These are phyloP conservation scores for Sicyos edulis DNA, from an alignment of 306 rosid species.

Conservation along the genomic window DNA sequence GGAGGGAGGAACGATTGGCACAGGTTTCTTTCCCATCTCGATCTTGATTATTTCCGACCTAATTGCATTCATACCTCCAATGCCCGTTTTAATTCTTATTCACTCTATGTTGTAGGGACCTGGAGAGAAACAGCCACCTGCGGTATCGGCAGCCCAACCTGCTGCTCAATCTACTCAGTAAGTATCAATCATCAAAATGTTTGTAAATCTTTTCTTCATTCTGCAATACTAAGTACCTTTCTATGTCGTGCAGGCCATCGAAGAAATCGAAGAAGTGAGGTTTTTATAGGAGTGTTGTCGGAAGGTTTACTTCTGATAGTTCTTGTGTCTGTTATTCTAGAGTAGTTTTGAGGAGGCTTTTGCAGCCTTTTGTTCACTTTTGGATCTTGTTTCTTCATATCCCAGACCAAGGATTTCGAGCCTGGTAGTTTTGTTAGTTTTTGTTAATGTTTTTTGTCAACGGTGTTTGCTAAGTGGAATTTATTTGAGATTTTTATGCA, in stretches of 20 bases:
- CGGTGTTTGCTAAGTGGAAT: background rate
- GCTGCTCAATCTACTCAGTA: conserved; percentile 54
- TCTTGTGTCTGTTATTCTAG: conserved; percentile 21
- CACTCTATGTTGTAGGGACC: conserved; percentile 50
- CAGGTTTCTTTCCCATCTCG: conserved; percentile 33
- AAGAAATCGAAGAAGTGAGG: conserved; percentile 80
- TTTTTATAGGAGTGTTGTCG: conserved; percentile 12
- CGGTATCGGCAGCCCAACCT: conserved; percentile 26
- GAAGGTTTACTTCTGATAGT: conserved; percentile 13
- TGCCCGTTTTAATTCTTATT: background rate
- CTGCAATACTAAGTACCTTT: too few species aligned
- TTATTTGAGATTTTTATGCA: conserved; percentile 10
- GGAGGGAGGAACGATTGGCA: conserved; percentile 94
- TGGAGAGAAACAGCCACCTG: conserved; percentile 45
- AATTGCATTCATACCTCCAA: background rate
- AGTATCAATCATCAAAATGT: conserved; percentile 24
- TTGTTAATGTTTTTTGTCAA: conserved; percentile 9
- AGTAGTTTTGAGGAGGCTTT: conserved; percentile 38
- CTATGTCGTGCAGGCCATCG: conserved; percentile 44
- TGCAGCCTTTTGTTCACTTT: conserved; percentile 22
- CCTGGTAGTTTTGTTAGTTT: conserved; percentile 16
- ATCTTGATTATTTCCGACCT: background rate
- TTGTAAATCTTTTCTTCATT: background rate
- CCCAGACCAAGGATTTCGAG: background rate
- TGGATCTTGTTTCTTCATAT: conserved; percentile 28